Base-by-base conservation (phyloP, 108 stramenopile genomes). In the Fistulifera solaris region DNA sequence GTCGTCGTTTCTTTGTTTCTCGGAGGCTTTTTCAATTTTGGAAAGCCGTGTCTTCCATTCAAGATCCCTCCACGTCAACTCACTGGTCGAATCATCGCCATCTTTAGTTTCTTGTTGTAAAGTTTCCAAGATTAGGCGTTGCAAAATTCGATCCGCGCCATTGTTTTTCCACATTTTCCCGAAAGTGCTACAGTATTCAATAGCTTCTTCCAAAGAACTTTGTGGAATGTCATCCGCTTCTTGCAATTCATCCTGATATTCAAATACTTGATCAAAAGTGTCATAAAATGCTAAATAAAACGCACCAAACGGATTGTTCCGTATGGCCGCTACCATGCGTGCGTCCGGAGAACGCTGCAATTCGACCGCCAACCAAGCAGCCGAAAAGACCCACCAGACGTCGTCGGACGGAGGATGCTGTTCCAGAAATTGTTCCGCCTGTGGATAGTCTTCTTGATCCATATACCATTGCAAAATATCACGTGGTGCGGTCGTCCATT, bases 171-270 rank as follows among this genome's bases (percentile, higher is more conserved):
- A 90, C 25, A 67, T 55, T 7, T 65, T 81, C 59, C 76, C 57
- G 38, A 77, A 76, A 43, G 67, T 65, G 31, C 77, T 72, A 46
- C 78, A 80, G 61, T 90, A 90, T 62, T 94, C 93, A 61, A 94
- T 85, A 19, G 83, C 85, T 66, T 81, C 75, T 55, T 85, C 84
- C 56, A 94, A 61, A 19, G 81, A 54, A 18, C 53, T 64, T 52
- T 52, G 52, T n/a, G 68, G 63, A n/a, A 63, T 73, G 41, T 66
- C 60, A n/a, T 66, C 66, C 8, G 70, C 68, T 52, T 84, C 88
- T 55, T 85, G 85, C 28, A 90, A 66, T 52, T 90, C 89, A 8
- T 87, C 87, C 15, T 71, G 71, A 43, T 84, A 84, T 58, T 94
- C 93, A 77, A 94, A 83, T 10, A 66, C 80, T 19, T 48, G 28